Evolutionary conservation across 129 eudicot genomes (phyloP), one percentile per base, ranked within the genome.

Genomic region (Chrysanthemum lavandulifolium): DNA sequence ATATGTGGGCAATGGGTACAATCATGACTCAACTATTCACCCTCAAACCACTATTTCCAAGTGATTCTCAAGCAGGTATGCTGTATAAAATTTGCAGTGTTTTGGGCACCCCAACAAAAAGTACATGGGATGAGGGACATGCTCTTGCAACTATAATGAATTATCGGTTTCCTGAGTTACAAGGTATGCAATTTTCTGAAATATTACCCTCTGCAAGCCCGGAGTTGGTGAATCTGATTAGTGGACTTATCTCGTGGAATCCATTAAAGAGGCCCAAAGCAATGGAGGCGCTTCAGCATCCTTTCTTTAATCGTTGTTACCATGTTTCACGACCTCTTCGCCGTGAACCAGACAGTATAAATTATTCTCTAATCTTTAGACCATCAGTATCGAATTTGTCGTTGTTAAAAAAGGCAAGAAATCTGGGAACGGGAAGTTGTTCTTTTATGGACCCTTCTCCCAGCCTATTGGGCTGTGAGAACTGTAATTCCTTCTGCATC

Each of bases 141-240:
- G 65, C 73, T 59, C 95, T 80, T 76, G 86, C 95, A 59, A 62
- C 60, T 31, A 75, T 65, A 15, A 76, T 85, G 61, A 80, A 82
- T 60, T 91, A 85, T 75, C 88, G 76, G 80, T 88, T 87, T 71
- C 90, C 91, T 0, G 81, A 83, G 93, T 76, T 80, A 69, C 45
- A 85, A 45, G 96, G 96, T 33, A 83, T 76, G 31, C 73, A 83
- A 73, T 86, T 91, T 23, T 82, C 97, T 29, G 55, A 61, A 18
- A 25, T 88, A 71, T 57, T 91, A 53, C 92, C 97, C 33, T 85
- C 88, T 59, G 97, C 87, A 18, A 86, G 92, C 80, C 64, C 76
- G 23, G 90, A 82, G 76, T 88, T 86, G 64, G 68, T 88, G 36
- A 80, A 66, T 75, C 86, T 91, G 55, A 86, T 91, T 36, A 21